Percentiles rank a stretch among this genome's conserved stretches.
Conservation (phyloP, 2,329 filamentous ascomycete species). For the Bipolaris sorokiniana region DNA sequence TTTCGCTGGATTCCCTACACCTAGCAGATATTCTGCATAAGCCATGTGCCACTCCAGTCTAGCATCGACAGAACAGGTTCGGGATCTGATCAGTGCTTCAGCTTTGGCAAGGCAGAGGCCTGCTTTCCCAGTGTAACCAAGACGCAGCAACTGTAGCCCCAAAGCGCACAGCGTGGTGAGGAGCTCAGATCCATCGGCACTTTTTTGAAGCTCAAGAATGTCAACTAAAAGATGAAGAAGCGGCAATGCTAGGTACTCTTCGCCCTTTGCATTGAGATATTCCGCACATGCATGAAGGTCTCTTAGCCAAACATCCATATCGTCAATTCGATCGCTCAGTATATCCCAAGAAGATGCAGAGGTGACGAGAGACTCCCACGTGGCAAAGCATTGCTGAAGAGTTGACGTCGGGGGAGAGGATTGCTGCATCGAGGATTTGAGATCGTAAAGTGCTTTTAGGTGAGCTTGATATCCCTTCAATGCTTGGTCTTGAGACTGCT, state of each 20-base stretch:
- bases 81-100: conserved; percentile 55
- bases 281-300: conserved; percentile 62
- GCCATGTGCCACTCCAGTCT: conserved; percentile 69
- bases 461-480: conserved; percentile 45
- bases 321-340: conserved; percentile 57
- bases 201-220: conserved; percentile 55
- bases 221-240: conserved; percentile 58
- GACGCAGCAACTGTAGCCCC: conserved; percentile 61
- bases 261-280: conserved; percentile 64
- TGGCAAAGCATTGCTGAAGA: conserved; percentile 41
- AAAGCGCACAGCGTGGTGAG: conserved; percentile 55
- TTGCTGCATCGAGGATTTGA: conserved; percentile 54
- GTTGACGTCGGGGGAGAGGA: conserved; percentile 26
- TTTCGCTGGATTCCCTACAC: conserved; percentile 69
- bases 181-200: conserved; percentile 46
- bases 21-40: conserved; percentile 75
- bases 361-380: conserved; percentile 50
- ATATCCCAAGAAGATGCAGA: conserved; percentile 42
- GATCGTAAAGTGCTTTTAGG: conserved; percentile 43
- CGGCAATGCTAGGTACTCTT: conserved; percentile 57
- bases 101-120: conserved; percentile 64
- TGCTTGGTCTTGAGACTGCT: conserved; percentile 38
- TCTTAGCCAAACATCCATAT: conserved; percentile 56
- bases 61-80: conserved; percentile 53
- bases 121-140: conserved; percentile 67